Base-by-base conservation (phyloP, 177 flowering plant species). In the Vitis hybrid region DNA sequence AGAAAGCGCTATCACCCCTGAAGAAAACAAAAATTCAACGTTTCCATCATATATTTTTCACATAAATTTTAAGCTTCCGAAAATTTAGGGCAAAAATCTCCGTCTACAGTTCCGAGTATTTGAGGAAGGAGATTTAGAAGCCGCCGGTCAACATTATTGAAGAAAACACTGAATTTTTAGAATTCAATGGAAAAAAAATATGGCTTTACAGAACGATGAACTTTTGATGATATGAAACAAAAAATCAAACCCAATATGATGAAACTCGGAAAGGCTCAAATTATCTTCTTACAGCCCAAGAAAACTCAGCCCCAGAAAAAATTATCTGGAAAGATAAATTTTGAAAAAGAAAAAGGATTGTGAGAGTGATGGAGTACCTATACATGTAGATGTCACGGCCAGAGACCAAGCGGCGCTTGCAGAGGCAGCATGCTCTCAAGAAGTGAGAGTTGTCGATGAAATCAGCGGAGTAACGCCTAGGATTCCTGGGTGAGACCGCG, bases 311-410 rank as follows among this genome's bases (percentile, higher is more conserved):
- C 29, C 29, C 29, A 26, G 29, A 26, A 26, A 26, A 10, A 5
- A 15, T 52, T n/a, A 12, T 18, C 18, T 7, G 26, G 15, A 14
- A 10, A 51, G 11, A 9, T 50, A 19, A 9, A 53, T 53, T n/a
- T 66, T 26, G 70, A 3, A 26, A 59, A 18, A 59, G 65, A 0
- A 7, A 64, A 26, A 3, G 48, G 11, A 2, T 12, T 29, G 39
- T 39, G 58, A 54, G 12, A 34, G 11, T 52, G 61, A 59, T 26
- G 1, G 15, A 8, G 22, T 74, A 91, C 97, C 85, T 88, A 58
- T 91, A 91, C 94, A 91, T 91, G 76, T 85, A 91, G 55, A 91
- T 89, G 69, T 91, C 97, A 9, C 89, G 88, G 53, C 89, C 81
- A 48, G 91, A 85, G 1, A 77, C 72, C n/a, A 91, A 64, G 10